Base-by-base conservation (phyloP, 78 protist genomes). In the Protostelium mycophagum region DNA sequence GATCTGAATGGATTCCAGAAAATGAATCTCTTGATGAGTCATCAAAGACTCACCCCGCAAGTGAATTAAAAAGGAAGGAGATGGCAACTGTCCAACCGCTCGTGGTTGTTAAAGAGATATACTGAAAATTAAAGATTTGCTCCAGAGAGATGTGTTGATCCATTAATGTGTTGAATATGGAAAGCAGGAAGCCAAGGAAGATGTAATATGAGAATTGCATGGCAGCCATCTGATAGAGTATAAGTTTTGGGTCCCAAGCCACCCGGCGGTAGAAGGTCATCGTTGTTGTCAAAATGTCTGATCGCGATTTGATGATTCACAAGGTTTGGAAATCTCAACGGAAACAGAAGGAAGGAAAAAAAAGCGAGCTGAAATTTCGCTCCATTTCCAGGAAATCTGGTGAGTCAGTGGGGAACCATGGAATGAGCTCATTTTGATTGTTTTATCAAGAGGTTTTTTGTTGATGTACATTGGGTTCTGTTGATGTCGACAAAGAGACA, bases 1-100 rank as follows among this genome's bases (percentile, higher is more conserved):
- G 36, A 83, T 88, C 34, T n/a, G 25, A 31, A 88, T 88, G 37
- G 28, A 0, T 34, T 29, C 36, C 87, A n/a, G n/a, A n/a, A n/a
- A n/a, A n/a, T n/a, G n/a, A n/a, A n/a, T n/a, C n/a, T n/a, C n/a
- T n/a, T n/a, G n/a, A n/a, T n/a, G n/a, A n/a, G n/a, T n/a, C n/a
- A n/a, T n/a, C n/a, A n/a, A n/a, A n/a, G n/a, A 51, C 83, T 86
- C 89, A 92, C 94, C 94, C 94, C 34, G 89, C 89, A 28, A 92
- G 28, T 34, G 85, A 36, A 92, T 88, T 92, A 36, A 92, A 28
- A 51, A 88, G 10, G 84, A 88, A 88, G 0, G 91, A 51, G 37
- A 83, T 37, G 28, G 85, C 63, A 1, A 63, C 84, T 38, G 89
- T 87, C 87, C 94, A 88, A 63, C 94, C 94, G 38, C 29, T 23